Evolutionary conservation across 202 grass and related monocot species (phyloP), one percentile per base, ranked within the genome.

Genomic region (Bolboschoenoplectus hybrid): DNA sequence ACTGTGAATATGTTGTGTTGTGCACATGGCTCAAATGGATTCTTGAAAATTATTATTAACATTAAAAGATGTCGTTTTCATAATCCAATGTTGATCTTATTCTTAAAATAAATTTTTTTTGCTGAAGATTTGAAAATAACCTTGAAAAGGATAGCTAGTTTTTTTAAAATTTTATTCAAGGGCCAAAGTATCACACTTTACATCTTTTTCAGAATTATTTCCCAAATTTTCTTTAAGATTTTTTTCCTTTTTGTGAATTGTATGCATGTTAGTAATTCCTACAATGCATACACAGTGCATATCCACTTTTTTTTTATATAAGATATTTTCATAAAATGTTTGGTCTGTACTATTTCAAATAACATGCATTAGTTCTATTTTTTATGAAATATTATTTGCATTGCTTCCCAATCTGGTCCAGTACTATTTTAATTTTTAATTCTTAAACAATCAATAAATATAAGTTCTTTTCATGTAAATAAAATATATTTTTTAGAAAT

Each of bases 51-150:
- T 26, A 26, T 70, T 53, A 65, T 12, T 17, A 17, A 35, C 14
- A 74, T 47, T 67, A 11, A 26, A 13, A 68, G 51, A 71, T 55
- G 66, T 71, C 65, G 14, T 84, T 84, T 71, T 84, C 65, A 35
- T 68, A 17, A 41, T 32, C 14, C 10, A 39, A 17, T 35, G 63
- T 58, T 69, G 44, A 16, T 67, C 49, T 82, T 82, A 47, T 73
- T 26, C 35, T 5, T 75, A 35, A 52, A 34, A 35, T 76, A 35
- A 44, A 20, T 52, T 51, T 81, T 38, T 81, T 32, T 2, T 16
- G 58, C 47, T 63, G 67, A 51, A 84, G 58, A 16, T 32, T 82
- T 65, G 41, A 35, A 66, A 51, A 51, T 71, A 84, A 36, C 62
- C 32, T 38, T 57, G 46, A 70, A 84, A 56, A 53, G 35, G 61